A percentile compares a stretch with the other conserved stretches of the same genome.
Evolutionary conservation across 495 filamentous ascomycete species (phyloP).

Genomic region (Penicillium goetzii): DNA sequence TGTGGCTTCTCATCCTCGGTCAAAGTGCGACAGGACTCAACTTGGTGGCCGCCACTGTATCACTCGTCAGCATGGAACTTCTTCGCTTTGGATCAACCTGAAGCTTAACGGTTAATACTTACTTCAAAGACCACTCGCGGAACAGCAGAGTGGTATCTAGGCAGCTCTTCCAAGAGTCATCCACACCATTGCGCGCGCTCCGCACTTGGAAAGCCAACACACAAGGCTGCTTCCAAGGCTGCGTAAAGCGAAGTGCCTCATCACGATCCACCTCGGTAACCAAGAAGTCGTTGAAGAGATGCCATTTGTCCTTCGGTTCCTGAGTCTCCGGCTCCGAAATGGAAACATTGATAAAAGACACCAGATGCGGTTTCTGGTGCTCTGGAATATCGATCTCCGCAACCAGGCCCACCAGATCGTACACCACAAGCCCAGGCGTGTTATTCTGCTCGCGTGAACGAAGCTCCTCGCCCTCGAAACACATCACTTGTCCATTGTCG

Average conservation of each 20-base stretch:
- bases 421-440: slow-evolving; percentile 70
- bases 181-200: slow-evolving; percentile 70
- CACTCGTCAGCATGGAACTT: neutral
- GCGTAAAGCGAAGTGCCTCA: slow-evolving; percentile 86
- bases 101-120: neutral
- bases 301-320: slow-evolving; percentile 71
- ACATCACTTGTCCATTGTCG: slow-evolving; percentile 80
- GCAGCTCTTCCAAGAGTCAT: slow-evolving; percentile 81
- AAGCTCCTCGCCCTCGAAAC: slow-evolving; percentile 87
- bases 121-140: slow-evolving; percentile 65
- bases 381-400: slow-evolving; percentile 84
- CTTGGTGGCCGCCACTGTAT: slow-evolving; percentile 37
- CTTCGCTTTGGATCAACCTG: neutral
- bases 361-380: slow-evolving; percentile 85
- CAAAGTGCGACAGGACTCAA: slow-evolving; percentile 59
- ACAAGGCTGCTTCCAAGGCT: slow-evolving; percentile 87
- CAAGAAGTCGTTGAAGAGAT: slow-evolving; percentile 96
- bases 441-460: slow-evolving; percentile 59
- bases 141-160: slow-evolving; percentile 85
- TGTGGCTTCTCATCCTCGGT: slow-evolving; percentile 67
- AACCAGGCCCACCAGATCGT: slow-evolving; percentile 89
- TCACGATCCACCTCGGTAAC: slow-evolving; percentile 77
- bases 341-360: slow-evolving; percentile 86
- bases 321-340: slow-evolving; percentile 63
- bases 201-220: slow-evolving; percentile 85